A percentile compares a stretch with the other conserved stretches of the same genome.
These are phyloP conservation scores for Hemerocallis citrina DNA, from an alignment of 106 monocot genomes.

Conservation along the genomic window DNA sequence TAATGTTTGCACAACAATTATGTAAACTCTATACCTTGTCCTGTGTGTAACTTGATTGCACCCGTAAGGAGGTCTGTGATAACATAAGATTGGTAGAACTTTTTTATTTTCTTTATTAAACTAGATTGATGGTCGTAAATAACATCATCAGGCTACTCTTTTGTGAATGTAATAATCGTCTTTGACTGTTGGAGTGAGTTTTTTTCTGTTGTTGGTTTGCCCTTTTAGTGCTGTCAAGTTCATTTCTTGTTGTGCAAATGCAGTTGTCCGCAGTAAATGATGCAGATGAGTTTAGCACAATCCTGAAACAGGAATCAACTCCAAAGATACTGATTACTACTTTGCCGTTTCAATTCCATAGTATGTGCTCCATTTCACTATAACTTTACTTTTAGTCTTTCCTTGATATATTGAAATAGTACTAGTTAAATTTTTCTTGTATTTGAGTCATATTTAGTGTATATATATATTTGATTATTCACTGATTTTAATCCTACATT, in stretches of 20 bases:
- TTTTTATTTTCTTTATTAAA: no score
- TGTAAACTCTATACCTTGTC: no score
- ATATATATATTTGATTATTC: no score
- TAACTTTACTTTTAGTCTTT: not conserved
- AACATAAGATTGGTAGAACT: no score
- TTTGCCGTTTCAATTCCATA: conserved; percentile 78
- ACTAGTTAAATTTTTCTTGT: not conserved
- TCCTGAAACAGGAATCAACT: conserved; percentile 40
- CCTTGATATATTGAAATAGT: not conserved
- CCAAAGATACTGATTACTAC: conserved; percentile 94
- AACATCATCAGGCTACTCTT: no score
- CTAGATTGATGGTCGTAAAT: no score
- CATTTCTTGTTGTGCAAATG: not conserved
- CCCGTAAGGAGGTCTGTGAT: no score
- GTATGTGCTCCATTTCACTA: conserved; percentile 20
- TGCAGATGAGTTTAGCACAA: conserved; percentile 78
- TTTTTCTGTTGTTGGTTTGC: not conserved
- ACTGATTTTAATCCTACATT: not conserved
- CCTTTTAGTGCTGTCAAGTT: not conserved
- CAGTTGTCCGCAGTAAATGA: conserved; percentile 89
- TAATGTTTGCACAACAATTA: no score
- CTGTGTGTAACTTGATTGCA: no score
- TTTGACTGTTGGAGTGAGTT: not conserved
- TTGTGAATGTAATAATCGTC: no score
- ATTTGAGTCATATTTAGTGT: no score